Evolutionary conservation across 1,284 basidiomycete species (phyloP).

Genomic region (Flammula alnicola): DNA sequence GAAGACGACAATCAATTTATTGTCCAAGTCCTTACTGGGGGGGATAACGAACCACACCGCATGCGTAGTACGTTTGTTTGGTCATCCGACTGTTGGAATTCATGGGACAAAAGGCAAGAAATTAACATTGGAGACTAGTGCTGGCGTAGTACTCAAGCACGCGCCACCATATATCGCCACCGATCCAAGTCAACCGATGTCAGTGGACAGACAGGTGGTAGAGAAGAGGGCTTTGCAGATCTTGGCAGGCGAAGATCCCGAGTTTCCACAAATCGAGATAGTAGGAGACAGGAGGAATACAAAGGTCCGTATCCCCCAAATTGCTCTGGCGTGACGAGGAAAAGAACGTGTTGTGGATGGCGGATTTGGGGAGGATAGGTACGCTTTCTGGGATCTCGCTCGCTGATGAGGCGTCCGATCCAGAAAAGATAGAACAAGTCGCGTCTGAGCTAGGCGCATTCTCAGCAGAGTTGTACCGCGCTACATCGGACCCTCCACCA

Average conservation of each 20-base stretch:
- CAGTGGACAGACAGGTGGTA: slow-evolving; percentile 30
- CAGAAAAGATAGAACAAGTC: slow-evolving; percentile 9
- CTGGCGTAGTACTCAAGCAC: slow-evolving; percentile 27
- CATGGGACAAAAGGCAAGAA: background rate
- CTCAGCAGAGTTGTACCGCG: slow-evolving; percentile 19
- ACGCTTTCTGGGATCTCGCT: slow-evolving; percentile 26
- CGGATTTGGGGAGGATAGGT: slow-evolving; percentile 28
- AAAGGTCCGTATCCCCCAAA: slow-evolving; percentile 23
- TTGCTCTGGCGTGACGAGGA: slow-evolving; percentile 28
- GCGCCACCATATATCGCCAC: slow-evolving; percentile 30
- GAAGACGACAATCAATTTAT: background rate
- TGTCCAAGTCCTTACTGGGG: slow-evolving; percentile 10
- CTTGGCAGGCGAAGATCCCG: slow-evolving; percentile 17
- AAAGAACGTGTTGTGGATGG: slow-evolving; percentile 32
- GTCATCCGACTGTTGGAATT: too few species aligned
- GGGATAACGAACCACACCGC: slow-evolving; percentile 22
- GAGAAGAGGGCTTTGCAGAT: slow-evolving; percentile 30
- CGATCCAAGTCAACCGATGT: slow-evolving; percentile 27
- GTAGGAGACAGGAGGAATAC: background rate
- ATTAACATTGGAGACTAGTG: background rate
- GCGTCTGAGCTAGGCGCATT: slow-evolving; percentile 24
- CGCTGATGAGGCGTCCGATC: background rate
- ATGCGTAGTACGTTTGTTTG: too few species aligned
- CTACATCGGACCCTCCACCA: slow-evolving; percentile 20
- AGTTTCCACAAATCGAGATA: background rate